phyloP scores from a whole-genome alignment of 495 filamentous ascomycete genomes.

The Daldinia childiae region DNA sequence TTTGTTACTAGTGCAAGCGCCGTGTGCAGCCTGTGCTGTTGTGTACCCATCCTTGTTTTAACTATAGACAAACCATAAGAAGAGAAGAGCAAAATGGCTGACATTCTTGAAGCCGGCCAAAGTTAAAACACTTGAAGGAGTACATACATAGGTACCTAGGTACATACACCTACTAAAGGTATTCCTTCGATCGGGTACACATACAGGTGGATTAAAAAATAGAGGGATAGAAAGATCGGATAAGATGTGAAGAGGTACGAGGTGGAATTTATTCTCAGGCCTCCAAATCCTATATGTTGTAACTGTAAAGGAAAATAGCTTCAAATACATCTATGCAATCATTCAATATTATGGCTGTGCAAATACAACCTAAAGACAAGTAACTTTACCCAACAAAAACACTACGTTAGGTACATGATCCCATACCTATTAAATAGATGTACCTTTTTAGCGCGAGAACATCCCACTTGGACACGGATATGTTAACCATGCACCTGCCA shows the following conservation, averaged over 20 bases:
- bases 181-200: no score
- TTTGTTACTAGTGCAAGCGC: constrained; percentile 18
- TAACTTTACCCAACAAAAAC: not conserved
- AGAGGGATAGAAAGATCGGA: not conserved
- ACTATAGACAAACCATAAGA: constrained; percentile 14
- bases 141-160: not conserved
- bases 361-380: not conserved
- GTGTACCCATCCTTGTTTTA: constrained; percentile 40
- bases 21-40: constrained; percentile 14
- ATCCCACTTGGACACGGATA: constrained; percentile 26
- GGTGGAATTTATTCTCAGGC: constrained; percentile 24
- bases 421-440: not conserved
- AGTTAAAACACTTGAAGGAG: constrained; percentile 5
- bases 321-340: not conserved
- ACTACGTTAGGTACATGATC: not conserved
- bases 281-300: constrained; percentile 12
- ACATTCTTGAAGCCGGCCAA: constrained; percentile 3
- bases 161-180: no score
- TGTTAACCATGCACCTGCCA: constrained; percentile 22
- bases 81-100: constrained; percentile 11
- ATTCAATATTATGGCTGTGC: no score
- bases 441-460: constrained; percentile 17
- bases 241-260: constrained; percentile 8
- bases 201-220: not conserved
- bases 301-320: not conserved